A percentile compares a stretch with the other conserved stretches of the same genome.
phyloP scores from a whole-genome alignment of 2,329 filamentous ascomycete species.

The Penicillium sp. region DNA sequence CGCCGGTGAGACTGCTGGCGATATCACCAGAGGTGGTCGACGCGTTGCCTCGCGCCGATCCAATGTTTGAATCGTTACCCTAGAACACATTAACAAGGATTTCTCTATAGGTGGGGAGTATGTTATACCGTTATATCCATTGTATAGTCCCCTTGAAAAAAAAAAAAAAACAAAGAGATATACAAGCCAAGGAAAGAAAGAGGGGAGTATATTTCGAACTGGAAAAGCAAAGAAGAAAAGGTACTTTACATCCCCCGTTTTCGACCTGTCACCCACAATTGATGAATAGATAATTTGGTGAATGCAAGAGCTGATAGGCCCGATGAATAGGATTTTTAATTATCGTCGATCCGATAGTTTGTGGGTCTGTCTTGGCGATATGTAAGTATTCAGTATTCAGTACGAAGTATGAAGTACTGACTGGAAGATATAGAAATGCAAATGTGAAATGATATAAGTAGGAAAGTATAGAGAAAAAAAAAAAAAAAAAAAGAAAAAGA shows the following conservation, averaged over 20 bases:
- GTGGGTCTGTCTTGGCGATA: constrained; percentile 9
- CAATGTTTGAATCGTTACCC: constrained; percentile 44
- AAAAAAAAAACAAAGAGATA: neutral
- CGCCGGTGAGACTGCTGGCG: constrained; percentile 30
- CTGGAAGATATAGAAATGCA: no score
- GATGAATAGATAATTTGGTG: neutral
- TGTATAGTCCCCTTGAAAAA: neutral
- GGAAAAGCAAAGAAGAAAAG: constrained; percentile 9
- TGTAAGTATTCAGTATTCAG: no score
- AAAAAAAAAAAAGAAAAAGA: no score
- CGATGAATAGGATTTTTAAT: neutral
- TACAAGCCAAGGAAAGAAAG: constrained; percentile 1
- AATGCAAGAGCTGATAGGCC: constrained; percentile 16
- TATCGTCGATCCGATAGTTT: constrained; percentile 19
- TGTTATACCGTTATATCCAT: constrained; percentile 19
- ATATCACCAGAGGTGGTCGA: constrained; percentile 35
- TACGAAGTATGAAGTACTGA: no score
- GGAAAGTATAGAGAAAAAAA: no score
- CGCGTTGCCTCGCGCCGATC: constrained; percentile 41
- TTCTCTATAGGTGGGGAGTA: neutral
- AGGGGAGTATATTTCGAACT: constrained; percentile 6
- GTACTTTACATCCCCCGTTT: constrained; percentile 14
- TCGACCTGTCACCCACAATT: constrained; percentile 29
- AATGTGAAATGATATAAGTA: no score
- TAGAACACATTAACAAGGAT: constrained; percentile 11